Conservation (phyloP, 495 filamentous ascomycete genomes). For the Hypoxylon trugodes region DNA sequence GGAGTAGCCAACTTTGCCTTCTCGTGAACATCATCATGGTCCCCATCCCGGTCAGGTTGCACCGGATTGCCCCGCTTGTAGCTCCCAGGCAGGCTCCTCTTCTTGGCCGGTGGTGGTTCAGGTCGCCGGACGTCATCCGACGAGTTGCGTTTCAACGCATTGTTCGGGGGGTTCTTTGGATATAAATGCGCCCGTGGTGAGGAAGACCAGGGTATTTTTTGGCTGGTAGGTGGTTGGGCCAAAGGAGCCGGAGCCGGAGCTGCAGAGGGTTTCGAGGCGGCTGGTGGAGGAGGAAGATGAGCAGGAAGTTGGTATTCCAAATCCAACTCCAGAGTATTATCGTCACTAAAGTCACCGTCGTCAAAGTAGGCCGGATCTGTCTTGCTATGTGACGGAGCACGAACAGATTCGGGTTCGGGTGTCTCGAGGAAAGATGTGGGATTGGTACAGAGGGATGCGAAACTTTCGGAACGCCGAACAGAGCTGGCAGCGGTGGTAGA, state of each 20-base stretch:
- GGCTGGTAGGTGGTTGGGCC: conserved; percentile 48
- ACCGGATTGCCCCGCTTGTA: conserved; percentile 29
- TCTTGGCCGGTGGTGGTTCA: conserved; percentile 37
- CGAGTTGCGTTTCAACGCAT: conserved; percentile 46
- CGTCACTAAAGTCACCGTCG: conserved; percentile 75
- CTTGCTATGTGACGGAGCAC: conserved; percentile 19
- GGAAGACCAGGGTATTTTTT: conserved; percentile 44
- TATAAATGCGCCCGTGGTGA: conserved; percentile 42
- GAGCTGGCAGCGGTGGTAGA: conserved; percentile 2
- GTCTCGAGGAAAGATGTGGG: conserved; percentile 55
- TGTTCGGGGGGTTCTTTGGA: conserved; percentile 23
- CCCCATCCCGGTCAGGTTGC: conserved; percentile 32
- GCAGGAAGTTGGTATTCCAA: conserved; percentile 64
- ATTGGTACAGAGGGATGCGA: conserved; percentile 52
- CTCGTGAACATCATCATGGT: conserved; percentile 47
- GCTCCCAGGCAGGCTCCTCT: conserved; percentile 44
- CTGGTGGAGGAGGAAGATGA: conserved; percentile 50
- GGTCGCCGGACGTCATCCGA: conserved; percentile 35
- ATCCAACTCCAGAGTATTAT: conserved; percentile 70
- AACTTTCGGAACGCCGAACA: conserved; percentile 31
- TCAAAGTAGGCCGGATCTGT: conserved; percentile 56
- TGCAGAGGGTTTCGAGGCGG: conserved; percentile 27
- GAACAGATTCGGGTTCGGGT: conserved; percentile 38
- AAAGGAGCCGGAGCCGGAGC: conserved; percentile 37
- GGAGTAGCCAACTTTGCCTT: conserved; percentile 34